Conservation (phyloP, 1,284 basidiomycete genomes). For the Somion occarium region DNA sequence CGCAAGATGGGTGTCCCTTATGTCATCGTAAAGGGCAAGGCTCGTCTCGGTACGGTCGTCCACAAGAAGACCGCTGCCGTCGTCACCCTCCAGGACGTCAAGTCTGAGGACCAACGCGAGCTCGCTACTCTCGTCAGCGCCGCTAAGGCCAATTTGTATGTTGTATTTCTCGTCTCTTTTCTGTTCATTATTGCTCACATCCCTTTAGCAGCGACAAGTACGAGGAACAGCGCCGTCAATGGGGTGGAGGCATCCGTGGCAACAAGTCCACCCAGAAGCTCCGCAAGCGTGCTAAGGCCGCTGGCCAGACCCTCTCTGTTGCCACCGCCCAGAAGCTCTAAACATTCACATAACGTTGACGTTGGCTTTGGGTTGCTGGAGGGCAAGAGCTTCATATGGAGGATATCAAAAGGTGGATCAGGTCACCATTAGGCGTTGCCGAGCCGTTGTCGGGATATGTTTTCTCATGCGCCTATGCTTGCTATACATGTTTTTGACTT, state of each 20-base stretch:
- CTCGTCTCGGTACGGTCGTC: conserved; percentile 93
- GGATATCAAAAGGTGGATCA: conserved; percentile 2
- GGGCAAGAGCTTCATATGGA: neutral
- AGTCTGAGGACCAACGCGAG: conserved; percentile 91
- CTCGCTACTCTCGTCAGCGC: conserved; percentile 91
- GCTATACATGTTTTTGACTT: conserved; percentile 2
- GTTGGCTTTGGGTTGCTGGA: neutral
- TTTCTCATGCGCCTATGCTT: neutral
- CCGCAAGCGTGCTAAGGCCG: conserved; percentile 90
- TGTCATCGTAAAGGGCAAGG: conserved; percentile 98
- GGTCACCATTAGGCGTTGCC: conserved; percentile 1
- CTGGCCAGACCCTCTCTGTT: conserved; percentile 59
- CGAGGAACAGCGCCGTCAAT: conserved; percentile 86
- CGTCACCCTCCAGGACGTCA: conserved; percentile 88
- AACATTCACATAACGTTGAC: conserved; percentile 9
- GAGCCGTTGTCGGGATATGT: neutral
- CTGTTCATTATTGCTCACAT: neutral
- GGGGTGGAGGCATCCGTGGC: conserved; percentile 96
- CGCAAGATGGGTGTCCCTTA: conserved; percentile 99
- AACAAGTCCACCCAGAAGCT: conserved; percentile 92
- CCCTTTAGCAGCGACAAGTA: conserved; percentile 84
- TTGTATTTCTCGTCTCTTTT: conserved; percentile 11
- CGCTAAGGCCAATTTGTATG: conserved; percentile 95
- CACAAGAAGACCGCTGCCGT: conserved; percentile 98
- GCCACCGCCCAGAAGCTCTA: conserved; percentile 61